Evolutionary conservation across 805 yeast species (phyloP).

Genomic region (Yamadazyma endophytica): DNA sequence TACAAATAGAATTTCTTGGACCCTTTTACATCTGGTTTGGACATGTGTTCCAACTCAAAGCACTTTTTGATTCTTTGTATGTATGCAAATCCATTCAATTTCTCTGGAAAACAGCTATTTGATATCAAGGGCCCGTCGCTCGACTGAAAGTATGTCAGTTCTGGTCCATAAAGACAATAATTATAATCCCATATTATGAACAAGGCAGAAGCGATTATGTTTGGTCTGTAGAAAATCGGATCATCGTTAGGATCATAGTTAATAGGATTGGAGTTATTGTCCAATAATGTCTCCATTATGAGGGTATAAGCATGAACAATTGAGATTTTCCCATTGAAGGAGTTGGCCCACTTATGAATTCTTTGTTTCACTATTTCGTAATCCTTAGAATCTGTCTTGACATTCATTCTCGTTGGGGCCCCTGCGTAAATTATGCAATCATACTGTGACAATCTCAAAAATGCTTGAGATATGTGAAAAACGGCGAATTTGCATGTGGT

Average conservation of each 20-base stretch:
- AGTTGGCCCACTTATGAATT: conserved; percentile 48
- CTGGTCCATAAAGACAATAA: conserved; percentile 45
- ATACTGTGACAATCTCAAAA: conserved; percentile 18
- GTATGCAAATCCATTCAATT: conserved; percentile 42
- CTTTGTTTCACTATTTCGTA: conserved; percentile 46
- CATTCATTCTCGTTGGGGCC: conserved; percentile 37
- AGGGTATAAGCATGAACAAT: conserved; percentile 58
- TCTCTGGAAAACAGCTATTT: conserved; percentile 8
- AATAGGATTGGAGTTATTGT: conserved; percentile 27
- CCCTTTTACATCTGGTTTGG: conserved; percentile 3
- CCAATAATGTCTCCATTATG: conserved; percentile 55
- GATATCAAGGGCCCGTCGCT: neutral
- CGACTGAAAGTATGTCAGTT: conserved; percentile 16
- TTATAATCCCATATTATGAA: conserved; percentile 50
- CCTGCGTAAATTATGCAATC: conserved; percentile 24
- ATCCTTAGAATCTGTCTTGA: conserved; percentile 27
- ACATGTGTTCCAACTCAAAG: conserved; percentile 5
- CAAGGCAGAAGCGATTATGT: conserved; percentile 35
- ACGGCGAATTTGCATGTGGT: conserved; percentile 16
- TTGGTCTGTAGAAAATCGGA: conserved; percentile 33
- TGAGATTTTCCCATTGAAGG: conserved; percentile 46
- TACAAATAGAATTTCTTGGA: conserved; percentile 14
- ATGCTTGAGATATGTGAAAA: conserved; percentile 20
- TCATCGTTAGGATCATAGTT: conserved; percentile 48
- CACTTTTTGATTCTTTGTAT: conserved; percentile 45